Percentiles rank a stretch among this genome's conserved stretches.
These are phyloP conservation scores for Hygrophorus russula DNA, from an alignment of 768 basidiomycete species.

Conservation along the genomic window DNA sequence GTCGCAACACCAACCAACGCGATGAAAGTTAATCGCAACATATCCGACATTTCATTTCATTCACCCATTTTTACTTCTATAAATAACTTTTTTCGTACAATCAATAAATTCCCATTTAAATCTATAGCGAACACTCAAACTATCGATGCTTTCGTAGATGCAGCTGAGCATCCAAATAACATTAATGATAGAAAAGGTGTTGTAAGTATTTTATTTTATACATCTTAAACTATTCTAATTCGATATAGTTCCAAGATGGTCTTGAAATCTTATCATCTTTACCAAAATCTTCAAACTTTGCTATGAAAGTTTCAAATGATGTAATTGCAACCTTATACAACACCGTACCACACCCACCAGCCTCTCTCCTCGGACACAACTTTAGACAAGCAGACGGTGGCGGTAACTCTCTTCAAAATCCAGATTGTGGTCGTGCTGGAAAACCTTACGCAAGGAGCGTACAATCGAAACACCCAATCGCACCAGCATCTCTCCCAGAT, in stretches of 20 bases:
- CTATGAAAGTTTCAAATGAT: slow-evolving; percentile 12
- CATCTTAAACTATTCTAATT: background rate
- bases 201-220: slow-evolving; percentile 9
- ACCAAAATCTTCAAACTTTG: slow-evolving; percentile 10
- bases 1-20: no score
- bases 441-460: slow-evolving; percentile 44
- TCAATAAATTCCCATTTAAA: no score
- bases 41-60: no score
- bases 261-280: slow-evolving; percentile 19
- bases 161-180: slow-evolving; percentile 19
- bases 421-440: slow-evolving; percentile 38
- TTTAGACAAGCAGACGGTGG: slow-evolving; percentile 40
- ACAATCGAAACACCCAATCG: slow-evolving; percentile 28
- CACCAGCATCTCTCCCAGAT: slow-evolving; percentile 37
- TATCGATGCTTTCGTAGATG: slow-evolving; percentile 21
- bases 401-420: slow-evolving; percentile 33
- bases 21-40: no score
- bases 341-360: slow-evolving; percentile 44
- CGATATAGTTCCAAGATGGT: slow-evolving; percentile 16
- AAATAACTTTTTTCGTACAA: no score
- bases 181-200: slow-evolving; percentile 32
- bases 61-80: no score
- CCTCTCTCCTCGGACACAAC: slow-evolving; percentile 21
- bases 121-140: no score
- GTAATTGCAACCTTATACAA: slow-evolving; percentile 37